A percentile compares a stretch with the other conserved stretches of the same genome.
Evolutionary conservation across 2,329 filamentous ascomycete genomes (phyloP).

Genomic region (Fusarium udum): DNA sequence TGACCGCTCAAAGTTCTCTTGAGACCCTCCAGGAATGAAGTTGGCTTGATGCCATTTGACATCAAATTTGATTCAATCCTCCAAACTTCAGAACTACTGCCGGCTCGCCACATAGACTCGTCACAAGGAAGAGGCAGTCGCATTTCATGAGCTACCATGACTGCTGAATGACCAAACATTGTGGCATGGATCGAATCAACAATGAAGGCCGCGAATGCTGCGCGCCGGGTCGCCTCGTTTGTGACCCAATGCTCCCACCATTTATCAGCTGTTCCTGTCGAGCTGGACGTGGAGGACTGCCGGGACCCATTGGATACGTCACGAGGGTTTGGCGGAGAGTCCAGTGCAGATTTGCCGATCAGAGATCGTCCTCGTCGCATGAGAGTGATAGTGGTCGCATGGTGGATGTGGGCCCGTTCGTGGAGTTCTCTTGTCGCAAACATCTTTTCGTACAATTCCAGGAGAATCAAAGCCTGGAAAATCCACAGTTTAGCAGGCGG

Average conservation of each 20-base stretch:
- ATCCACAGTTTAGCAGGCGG: slow-evolving; percentile 96
- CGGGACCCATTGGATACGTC: slow-evolving; percentile 66
- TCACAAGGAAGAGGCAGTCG: slow-evolving; percentile 90
- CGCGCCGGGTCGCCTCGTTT: slow-evolving; percentile 87
- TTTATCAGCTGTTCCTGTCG: slow-evolving; percentile 78
- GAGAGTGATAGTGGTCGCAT: slow-evolving; percentile 92
- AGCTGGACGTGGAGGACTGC: slow-evolving; percentile 69
- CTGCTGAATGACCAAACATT: slow-evolving; percentile 96
- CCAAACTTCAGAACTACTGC: slow-evolving; percentile 85
- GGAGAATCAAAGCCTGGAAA: slow-evolving; percentile 87
- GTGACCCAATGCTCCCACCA: slow-evolving; percentile 98
- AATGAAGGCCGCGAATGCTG: slow-evolving; percentile 92
- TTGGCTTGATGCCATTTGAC: slow-evolving; percentile 83
- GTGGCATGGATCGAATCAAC: slow-evolving; percentile 96
- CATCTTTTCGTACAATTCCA: slow-evolving; percentile 98
- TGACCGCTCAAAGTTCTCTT: slow-evolving; percentile 90
- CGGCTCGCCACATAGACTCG: slow-evolving; percentile 90
- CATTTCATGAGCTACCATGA: slow-evolving; percentile 98
- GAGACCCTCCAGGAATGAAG: slow-evolving; percentile 88
- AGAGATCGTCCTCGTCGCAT: slow-evolving; percentile 94
- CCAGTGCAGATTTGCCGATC: slow-evolving; percentile 83
- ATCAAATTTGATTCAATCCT: slow-evolving; percentile 83
- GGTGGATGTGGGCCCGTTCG: slow-evolving; percentile 94
- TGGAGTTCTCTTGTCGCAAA: slow-evolving; percentile 92
- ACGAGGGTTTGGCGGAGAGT: slow-evolving; percentile 80